Conservation (phyloP, 345 rosid species). For the Salix suchowensis region DNA sequence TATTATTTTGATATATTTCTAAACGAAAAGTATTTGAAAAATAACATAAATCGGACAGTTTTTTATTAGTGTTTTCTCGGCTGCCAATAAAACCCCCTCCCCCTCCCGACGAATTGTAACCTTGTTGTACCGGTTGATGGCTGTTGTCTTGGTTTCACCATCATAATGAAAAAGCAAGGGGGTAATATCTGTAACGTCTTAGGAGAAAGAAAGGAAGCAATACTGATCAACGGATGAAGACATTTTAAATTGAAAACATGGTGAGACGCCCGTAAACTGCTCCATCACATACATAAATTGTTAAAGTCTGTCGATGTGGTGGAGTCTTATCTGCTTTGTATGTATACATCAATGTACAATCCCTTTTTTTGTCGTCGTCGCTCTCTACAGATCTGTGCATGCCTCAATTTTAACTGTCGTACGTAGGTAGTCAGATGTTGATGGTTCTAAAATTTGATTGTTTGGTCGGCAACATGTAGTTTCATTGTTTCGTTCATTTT, state of each 20-base stretch:
- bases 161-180: neutral
- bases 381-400: too few relatives aligned
- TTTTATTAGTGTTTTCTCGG: neutral
- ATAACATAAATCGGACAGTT: rapidly evolving
- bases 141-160: neutral
- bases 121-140: neutral
- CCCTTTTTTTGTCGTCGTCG: too few relatives aligned
- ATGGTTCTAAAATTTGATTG: too few relatives aligned
- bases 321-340: neutral
- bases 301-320: neutral
- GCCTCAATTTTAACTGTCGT: too few relatives aligned
- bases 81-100: neutral
- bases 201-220: neutral
- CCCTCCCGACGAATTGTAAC: neutral
- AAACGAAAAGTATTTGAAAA: too few relatives aligned
- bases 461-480: too few relatives aligned
- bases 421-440: too few relatives aligned
- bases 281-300: neutral
- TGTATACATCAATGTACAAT: too few relatives aligned
- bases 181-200: neutral
- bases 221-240: neutral
- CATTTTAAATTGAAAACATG: neutral
- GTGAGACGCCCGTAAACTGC: neutral
- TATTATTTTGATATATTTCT: too few relatives aligned
- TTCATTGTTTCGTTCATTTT: too few relatives aligned